These are phyloP conservation scores for Apiospora phragmitis DNA, from an alignment of 2,329 filamentous ascomycete species.

Conservation along the genomic window DNA sequence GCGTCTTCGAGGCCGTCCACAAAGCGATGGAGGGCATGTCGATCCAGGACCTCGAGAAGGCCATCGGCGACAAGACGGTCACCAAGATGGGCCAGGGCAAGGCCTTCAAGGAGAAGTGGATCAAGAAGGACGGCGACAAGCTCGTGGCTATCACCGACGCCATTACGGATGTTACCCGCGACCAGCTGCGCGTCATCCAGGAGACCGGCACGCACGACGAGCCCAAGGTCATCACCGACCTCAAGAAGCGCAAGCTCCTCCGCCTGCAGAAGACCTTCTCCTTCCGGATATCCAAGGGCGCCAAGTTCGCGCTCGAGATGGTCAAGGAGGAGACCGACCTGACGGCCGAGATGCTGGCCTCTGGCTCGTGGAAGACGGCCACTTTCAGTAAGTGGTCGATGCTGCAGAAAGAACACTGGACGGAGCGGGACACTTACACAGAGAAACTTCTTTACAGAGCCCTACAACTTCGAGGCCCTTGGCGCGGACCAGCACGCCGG, in stretches of 20 bases:
- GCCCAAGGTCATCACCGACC: constrained; percentile 74
- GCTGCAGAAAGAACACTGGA: background rate
- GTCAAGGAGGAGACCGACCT: constrained; percentile 93
- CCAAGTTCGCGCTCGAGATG: constrained; percentile 86
- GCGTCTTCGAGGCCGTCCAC: constrained; percentile 75
- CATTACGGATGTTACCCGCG: constrained; percentile 77
- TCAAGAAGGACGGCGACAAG: constrained; percentile 59
- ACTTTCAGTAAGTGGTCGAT: too few relatives aligned
- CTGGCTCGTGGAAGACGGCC: constrained; percentile 87
- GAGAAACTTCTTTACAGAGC: too few relatives aligned
- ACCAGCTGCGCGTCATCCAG: constrained; percentile 74
- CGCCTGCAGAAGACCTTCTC: constrained; percentile 79
- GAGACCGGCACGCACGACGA: constrained; percentile 68
- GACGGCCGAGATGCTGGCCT: constrained; percentile 87
- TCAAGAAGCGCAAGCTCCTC: constrained; percentile 91
- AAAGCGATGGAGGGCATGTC: constrained; percentile 77
- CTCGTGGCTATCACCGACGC: constrained; percentile 40
- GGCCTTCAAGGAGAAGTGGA: constrained; percentile 83
- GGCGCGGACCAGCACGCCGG: constrained; percentile 63
- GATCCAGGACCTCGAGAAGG: constrained; percentile 69
- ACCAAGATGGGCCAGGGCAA: constrained; percentile 89
- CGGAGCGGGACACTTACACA: background rate
- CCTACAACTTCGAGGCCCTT: constrained; percentile 55
- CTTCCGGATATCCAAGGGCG: constrained; percentile 82
- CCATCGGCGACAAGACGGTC: constrained; percentile 71